Evolutionary conservation across 78 protist species (phyloP).

Genomic region (Neovahlkampfia damariscottae): DNA sequence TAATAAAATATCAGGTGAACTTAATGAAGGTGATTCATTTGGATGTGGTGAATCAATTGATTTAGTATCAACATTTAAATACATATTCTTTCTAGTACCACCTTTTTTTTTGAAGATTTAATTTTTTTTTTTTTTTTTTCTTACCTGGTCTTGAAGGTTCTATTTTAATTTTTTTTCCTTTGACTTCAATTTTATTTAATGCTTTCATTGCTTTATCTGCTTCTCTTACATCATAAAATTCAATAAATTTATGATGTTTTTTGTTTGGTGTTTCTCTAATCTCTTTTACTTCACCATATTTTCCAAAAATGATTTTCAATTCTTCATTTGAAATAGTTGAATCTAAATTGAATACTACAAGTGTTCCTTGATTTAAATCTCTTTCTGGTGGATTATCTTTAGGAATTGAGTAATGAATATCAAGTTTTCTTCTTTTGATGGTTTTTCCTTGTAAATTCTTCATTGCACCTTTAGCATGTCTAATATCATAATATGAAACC

Average conservation of each 20-base stretch:
- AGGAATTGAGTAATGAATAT: constrained; percentile 28
- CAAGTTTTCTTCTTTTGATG: constrained; percentile 2
- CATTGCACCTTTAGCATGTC: constrained; percentile 43
- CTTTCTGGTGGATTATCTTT: constrained; percentile 21
- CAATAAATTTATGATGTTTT: constrained; percentile 57
- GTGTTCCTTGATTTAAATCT: constrained; percentile 50
- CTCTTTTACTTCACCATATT: constrained; percentile 55
- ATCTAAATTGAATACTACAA: constrained; percentile 59
- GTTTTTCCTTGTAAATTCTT: constrained; percentile 14
- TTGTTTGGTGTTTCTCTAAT: constrained; percentile 71
- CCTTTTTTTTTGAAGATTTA: no score
- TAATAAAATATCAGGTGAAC: no score
- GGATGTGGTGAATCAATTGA: no score
- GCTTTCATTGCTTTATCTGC: constrained; percentile 46
- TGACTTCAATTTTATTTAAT: constrained; percentile 32
- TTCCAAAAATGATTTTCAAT: constrained; percentile 24
- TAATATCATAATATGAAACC: constrained; percentile 48
- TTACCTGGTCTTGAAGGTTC: constrained; percentile 26
- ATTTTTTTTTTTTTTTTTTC: no score
- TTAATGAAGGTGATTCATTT: no score
- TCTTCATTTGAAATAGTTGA: constrained; percentile 18
- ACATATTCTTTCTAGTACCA: no score
- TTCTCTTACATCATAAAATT: constrained; percentile 49
- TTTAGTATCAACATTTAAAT: no score
- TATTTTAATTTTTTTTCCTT: constrained; percentile 38